Evolutionary conservation across 2,329 filamentous ascomycete species (phyloP), one percentile per base, ranked within the genome.

Genomic region (Aureobasidium sp.): DNA sequence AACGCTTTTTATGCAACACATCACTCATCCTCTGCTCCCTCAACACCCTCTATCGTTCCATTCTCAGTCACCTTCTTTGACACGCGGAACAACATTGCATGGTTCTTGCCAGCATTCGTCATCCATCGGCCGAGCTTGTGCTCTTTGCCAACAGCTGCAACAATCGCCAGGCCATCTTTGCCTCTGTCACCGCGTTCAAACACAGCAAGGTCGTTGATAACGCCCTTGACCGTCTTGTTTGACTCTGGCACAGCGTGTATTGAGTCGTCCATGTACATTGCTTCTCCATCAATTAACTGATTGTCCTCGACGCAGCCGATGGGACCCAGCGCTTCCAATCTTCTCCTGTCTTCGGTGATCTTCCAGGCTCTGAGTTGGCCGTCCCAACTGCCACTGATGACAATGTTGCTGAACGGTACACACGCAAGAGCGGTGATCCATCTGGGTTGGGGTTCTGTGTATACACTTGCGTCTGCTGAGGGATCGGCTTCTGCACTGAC

Each of bases 361-460:
- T 83, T 86, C 94, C 94, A 99, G 5, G 88, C 87, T 54, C 93
- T 82, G 62, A 99, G 81, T 73, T 84, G 86, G 2, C 94, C 94
- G 71, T 96, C 94, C 92, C 93, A 99, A 74, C 91, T 96, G 36
- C 93, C 94, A 66, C 87, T 95, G 55, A 99, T 79, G 62, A 99
- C 85, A 54, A 96, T 79, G 70, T 99, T 91, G 5, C 91, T 93
- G 73, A 92, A 97, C 0, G 94, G 93, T 53, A 99, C 82, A 0
- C 90, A 88, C 52, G 86, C 81, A 47, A 99, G 79, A 6, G 93
- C 92, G 1, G 94, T 99, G 73, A 99, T 94, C 82, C 89, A 95
- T 71, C 93, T 83, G 4, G 94, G 90, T 50, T 70, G 69, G 3
- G 70, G 72, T 48, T 76, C 76, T 25, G 77, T 78, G 11, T 82